A percentile compares a stretch with the other conserved stretches of the same genome.
Conservation (phyloP, 441 rosid genomes). For the Bocquillonia castaneifolia region DNA sequence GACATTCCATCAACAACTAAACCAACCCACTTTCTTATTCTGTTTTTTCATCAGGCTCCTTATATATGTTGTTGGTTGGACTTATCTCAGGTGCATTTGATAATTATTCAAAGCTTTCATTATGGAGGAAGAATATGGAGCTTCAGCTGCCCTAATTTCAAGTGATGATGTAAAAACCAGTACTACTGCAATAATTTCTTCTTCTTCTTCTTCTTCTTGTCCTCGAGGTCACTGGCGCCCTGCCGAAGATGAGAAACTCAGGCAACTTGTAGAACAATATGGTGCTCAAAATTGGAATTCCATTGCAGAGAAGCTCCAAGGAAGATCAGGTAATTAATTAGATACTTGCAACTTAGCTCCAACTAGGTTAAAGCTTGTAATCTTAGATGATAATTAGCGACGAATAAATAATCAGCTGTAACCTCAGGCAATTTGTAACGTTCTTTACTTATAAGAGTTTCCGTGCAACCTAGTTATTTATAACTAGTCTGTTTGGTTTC, state of each 20-base stretch:
- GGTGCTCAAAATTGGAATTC: constrained; percentile 97
- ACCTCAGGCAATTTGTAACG: too few species aligned
- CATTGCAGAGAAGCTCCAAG: constrained; percentile 77
- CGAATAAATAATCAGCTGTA: too few species aligned
- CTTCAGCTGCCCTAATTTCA: constrained; percentile 23
- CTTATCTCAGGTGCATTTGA: constrained; percentile 29
- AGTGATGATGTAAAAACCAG: constrained; percentile 37
- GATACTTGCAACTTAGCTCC: too few species aligned
- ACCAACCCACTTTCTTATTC: constrained; percentile 47
- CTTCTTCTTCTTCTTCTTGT: constrained; percentile 24
- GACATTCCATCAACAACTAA: constrained; percentile 65
- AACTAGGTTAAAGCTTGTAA: neutral
- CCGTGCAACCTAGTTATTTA: too few species aligned
- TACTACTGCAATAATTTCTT: constrained; percentile 9
- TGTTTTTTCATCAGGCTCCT: constrained; percentile 21
- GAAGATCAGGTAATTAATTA: constrained; percentile 98
- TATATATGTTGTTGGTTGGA: constrained; percentile 40
- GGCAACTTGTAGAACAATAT: constrained; percentile 69
- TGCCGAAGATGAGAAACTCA: constrained; percentile 78
- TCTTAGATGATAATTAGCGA: neutral
- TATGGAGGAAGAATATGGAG: constrained; percentile 33
- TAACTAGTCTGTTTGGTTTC: neutral
- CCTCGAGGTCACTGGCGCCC: constrained; percentile 97
- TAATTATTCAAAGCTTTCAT: constrained; percentile 8
- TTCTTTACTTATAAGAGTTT: too few species aligned